Conservation (phyloP, 2,329 filamentous ascomycete species). For the Xylaria polymorpha region DNA sequence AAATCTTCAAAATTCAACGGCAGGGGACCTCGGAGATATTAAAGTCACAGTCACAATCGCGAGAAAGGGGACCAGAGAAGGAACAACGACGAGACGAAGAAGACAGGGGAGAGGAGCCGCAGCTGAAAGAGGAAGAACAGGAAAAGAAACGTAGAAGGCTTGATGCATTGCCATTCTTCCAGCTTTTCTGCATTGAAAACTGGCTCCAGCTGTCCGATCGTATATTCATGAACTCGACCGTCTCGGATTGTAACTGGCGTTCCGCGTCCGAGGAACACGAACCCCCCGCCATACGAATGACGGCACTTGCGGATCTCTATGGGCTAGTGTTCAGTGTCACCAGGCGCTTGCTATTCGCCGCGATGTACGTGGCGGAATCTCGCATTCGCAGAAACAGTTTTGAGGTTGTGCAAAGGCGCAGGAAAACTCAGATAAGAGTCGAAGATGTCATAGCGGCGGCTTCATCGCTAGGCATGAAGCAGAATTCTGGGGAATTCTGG, state of each 20-base stretch:
- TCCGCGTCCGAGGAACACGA: slow-evolving; percentile 62
- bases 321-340: slow-evolving; percentile 75
- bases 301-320: slow-evolving; percentile 81
- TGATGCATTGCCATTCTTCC: slow-evolving; percentile 58
- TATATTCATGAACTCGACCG: slow-evolving; percentile 79
- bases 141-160: neutral
- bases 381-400: slow-evolving; percentile 66
- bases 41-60: neutral
- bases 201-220: slow-evolving; percentile 74
- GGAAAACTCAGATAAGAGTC: slow-evolving; percentile 52
- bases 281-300: slow-evolving; percentile 77
- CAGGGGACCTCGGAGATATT: neutral
- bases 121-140: neutral
- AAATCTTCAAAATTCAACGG: slow-evolving; percentile 40
- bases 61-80: neutral
- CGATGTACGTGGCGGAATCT: slow-evolving; percentile 76
- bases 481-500: slow-evolving; percentile 59
- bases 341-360: slow-evolving; percentile 74
- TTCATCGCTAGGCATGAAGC: slow-evolving; percentile 58
- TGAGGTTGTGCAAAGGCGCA: slow-evolving; percentile 31
- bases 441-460: slow-evolving; percentile 64
- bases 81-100: neutral
- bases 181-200: slow-evolving; percentile 67
- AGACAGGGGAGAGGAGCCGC: neutral
- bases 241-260: slow-evolving; percentile 75